Conservation (phyloP, 176 grass and related monocot species). For the Carex pumila region DNA sequence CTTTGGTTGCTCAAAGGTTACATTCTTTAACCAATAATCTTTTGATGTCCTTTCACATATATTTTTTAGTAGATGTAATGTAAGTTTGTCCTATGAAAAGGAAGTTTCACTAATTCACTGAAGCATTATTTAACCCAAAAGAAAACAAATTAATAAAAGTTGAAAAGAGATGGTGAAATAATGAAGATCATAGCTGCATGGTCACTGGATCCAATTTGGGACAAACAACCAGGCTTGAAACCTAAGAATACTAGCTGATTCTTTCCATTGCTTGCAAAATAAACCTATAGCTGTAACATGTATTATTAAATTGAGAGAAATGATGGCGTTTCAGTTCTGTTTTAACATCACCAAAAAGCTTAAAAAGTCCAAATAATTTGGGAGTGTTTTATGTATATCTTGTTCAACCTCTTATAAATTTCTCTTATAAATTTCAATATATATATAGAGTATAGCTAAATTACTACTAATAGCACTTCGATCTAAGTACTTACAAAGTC, state of each 20-base stretch:
- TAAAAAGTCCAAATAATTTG: neutral
- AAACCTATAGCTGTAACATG: neutral
- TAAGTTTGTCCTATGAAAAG: constrained; percentile 2
- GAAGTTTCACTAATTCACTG: neutral
- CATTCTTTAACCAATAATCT: neutral
- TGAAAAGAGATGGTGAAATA: neutral
- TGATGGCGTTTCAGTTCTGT: neutral
- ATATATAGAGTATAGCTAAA: too few species aligned
- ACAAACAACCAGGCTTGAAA: neutral
- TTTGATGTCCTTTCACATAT: neutral
- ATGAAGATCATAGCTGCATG: neutral
- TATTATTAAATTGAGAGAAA: neutral
- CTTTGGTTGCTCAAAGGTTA: neutral
- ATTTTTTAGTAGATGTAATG: neutral
- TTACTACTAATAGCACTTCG: too few species aligned
- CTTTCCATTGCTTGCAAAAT: neutral
- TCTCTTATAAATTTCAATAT: too few species aligned
- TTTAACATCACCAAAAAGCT: neutral
- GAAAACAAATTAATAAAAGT: neutral
- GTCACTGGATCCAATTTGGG: neutral
- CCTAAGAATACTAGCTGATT: neutral
- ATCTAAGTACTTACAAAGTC: too few species aligned
- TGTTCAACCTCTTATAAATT: too few species aligned
- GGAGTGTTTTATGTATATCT: too few species aligned
- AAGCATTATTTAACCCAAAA: neutral